Conservation (phyloP, 371 early-diverging fungal species). For the Sporodiniella umbellata region DNA sequence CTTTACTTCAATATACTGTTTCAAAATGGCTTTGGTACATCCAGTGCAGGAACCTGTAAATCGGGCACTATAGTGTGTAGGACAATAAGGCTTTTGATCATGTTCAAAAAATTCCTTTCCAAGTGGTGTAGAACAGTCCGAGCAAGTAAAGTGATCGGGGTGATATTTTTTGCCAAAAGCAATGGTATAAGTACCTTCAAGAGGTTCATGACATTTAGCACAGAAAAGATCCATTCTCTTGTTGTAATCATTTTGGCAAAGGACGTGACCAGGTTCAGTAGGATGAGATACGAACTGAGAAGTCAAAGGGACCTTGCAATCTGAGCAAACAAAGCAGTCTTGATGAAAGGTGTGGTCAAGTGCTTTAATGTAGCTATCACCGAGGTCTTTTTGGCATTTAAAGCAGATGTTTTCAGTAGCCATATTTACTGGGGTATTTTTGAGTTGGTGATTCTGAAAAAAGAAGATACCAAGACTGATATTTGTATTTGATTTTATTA, state of each 20-base stretch:
- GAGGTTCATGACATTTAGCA: constrained; percentile 82
- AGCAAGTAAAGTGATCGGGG: constrained; percentile 94
- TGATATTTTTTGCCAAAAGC: constrained; percentile 92
- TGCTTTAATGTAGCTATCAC: constrained; percentile 89
- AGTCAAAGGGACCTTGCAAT: constrained; percentile 78
- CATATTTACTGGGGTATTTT: no score
- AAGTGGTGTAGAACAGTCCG: constrained; percentile 87
- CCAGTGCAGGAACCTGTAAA: constrained; percentile 91
- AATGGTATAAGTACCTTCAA: constrained; percentile 89
- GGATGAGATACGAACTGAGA: constrained; percentile 79
- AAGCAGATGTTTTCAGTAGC: constrained; percentile 50
- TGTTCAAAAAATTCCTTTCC: constrained; percentile 95
- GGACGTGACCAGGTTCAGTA: constrained; percentile 55
- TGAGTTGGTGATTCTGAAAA: no score
- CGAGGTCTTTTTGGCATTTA: constrained; percentile 83
- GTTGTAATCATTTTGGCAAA: constrained; percentile 89
- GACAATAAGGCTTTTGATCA: constrained; percentile 88
- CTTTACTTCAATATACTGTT: constrained; percentile 89
- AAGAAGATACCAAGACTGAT: no score
- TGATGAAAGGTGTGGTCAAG: constrained; percentile 92
- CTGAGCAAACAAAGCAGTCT: constrained; percentile 95
- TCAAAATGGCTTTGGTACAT: constrained; percentile 88
- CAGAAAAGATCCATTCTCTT: constrained; percentile 81
- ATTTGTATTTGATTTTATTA: no score
- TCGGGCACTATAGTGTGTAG: constrained; percentile 87